These are phyloP conservation scores for Pleurotus tuber-regium DNA, from an alignment of 768 basidiomycete genomes.

Conservation along the genomic window DNA sequence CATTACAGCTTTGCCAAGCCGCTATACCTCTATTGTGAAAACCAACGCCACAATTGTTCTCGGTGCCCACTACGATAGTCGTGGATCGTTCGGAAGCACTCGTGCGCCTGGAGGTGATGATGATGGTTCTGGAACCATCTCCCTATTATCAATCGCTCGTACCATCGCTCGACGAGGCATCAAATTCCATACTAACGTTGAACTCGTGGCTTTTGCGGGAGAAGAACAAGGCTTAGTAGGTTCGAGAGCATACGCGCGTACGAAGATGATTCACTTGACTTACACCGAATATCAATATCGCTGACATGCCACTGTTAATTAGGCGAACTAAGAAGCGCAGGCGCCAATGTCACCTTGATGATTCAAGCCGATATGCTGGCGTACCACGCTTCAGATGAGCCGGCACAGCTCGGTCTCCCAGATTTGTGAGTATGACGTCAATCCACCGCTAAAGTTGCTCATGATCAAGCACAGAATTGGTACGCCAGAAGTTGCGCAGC, in stretches of 20 bases:
- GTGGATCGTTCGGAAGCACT: slow-evolving; percentile 80
- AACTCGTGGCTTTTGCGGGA: slow-evolving; percentile 82
- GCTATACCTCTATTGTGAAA: slow-evolving; percentile 52
- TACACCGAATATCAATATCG: too few relatives aligned
- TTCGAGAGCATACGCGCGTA: slow-evolving; percentile 76
- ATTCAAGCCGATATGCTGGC: slow-evolving; percentile 93
- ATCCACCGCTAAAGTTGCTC: background rate
- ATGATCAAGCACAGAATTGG: slow-evolving; percentile 55
- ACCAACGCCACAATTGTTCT: slow-evolving; percentile 69
- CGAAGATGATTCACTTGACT: slow-evolving; percentile 23
- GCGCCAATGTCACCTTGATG: slow-evolving; percentile 76
- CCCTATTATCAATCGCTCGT: slow-evolving; percentile 78
- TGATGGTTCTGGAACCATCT: slow-evolving; percentile 58
- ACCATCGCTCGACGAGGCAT: slow-evolving; percentile 66
- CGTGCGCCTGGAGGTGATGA: slow-evolving; percentile 59
- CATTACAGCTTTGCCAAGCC: slow-evolving; percentile 32
- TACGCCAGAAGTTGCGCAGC: slow-evolving; percentile 68
- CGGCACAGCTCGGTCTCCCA: slow-evolving; percentile 81
- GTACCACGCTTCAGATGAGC: slow-evolving; percentile 77
- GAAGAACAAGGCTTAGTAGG: slow-evolving; percentile 90
- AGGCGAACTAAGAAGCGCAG: slow-evolving; percentile 57
- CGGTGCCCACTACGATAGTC: slow-evolving; percentile 88
- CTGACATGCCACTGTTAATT: slow-evolving; percentile 4
- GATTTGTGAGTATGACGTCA: slow-evolving; percentile 43
- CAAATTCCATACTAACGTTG: slow-evolving; percentile 73